Evolutionary conservation across 805 yeast species (phyloP).

Genomic region (Diddensiella caesifluorescens): DNA sequence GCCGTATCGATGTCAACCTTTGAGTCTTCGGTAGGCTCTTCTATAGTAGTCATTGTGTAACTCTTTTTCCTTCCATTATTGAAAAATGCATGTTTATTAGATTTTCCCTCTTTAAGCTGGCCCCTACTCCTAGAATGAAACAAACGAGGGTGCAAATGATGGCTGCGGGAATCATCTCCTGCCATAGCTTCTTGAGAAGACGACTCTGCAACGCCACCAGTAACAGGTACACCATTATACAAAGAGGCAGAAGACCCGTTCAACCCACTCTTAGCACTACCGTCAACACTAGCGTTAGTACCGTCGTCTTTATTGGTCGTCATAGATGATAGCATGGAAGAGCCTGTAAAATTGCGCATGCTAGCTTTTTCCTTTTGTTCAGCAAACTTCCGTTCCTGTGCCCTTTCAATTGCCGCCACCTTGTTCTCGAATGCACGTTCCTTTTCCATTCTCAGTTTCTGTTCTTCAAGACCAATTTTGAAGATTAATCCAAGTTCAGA

Average conservation of each 20-base stretch:
- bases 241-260: neutral
- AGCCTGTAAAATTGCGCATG: neutral
- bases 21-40: constrained; percentile 1
- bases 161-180: neutral
- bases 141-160: constrained; percentile 2
- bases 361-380: neutral
- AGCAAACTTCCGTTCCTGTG: constrained; percentile 6
- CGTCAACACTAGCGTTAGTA: neutral
- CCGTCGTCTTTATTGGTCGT: neutral
- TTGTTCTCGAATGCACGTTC: constrained; percentile 38
- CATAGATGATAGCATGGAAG: constrained; percentile 1
- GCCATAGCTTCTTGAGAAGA: no score
- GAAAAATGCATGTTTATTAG: neutral
- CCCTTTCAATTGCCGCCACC: constrained; percentile 20
- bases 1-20: constrained; percentile 31
- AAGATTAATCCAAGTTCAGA: constrained; percentile 58
- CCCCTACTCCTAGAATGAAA: constrained; percentile 1
- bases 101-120: neutral
- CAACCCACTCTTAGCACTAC: neutral
- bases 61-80: neutral
- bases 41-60: constrained; percentile 7
- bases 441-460: constrained; percentile 53
- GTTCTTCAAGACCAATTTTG: constrained; percentile 54
- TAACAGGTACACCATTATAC: neutral
- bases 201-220: neutral